Evolutionary conservation across 2,329 filamentous ascomycete species (phyloP).

Genomic region (Calonectria honghensis): DNA sequence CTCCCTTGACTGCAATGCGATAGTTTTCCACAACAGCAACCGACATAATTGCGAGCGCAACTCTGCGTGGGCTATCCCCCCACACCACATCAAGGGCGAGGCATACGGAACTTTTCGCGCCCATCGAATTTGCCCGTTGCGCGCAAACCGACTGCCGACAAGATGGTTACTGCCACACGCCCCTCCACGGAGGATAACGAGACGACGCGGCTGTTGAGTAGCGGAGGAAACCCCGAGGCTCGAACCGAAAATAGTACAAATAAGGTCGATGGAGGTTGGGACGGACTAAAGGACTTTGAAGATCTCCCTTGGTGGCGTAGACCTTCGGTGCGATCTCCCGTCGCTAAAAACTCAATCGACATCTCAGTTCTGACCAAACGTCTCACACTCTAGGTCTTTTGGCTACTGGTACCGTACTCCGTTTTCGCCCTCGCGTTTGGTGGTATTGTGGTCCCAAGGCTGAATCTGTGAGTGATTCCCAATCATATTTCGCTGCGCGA

Average conservation of each 20-base stretch:
- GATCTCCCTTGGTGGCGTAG: slow-evolving; percentile 77
- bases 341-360: slow-evolving; percentile 21
- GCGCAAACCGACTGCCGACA: slow-evolving; percentile 12
- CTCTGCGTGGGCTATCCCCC: background rate
- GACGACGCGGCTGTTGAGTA: slow-evolving; percentile 62
- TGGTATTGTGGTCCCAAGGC: slow-evolving; percentile 87
- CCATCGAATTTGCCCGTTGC: background rate
- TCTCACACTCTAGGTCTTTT: slow-evolving; percentile 77
- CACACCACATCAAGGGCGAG: background rate
- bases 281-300: slow-evolving; percentile 74
- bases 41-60: slow-evolving; percentile 26
- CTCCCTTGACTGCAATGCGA: slow-evolving; percentile 32
- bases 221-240: slow-evolving; percentile 50
- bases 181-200: slow-evolving; percentile 56
- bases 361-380: slow-evolving; percentile 49
- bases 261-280: slow-evolving; percentile 62
- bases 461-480: slow-evolving; percentile 78
- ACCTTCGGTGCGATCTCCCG: slow-evolving; percentile 72
- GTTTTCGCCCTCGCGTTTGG: slow-evolving; percentile 91
- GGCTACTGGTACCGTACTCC: slow-evolving; percentile 87
- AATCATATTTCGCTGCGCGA: background rate
- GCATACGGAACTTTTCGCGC: background rate
- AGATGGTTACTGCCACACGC: slow-evolving; percentile 18
- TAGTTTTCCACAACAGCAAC: slow-evolving; percentile 11
- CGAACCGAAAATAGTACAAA: slow-evolving; percentile 39